Percentiles rank a stretch among this genome's conserved stretches.
These are phyloP conservation scores for Punica granatum DNA, from an alignment of 345 rosid species.

Conservation along the genomic window DNA sequence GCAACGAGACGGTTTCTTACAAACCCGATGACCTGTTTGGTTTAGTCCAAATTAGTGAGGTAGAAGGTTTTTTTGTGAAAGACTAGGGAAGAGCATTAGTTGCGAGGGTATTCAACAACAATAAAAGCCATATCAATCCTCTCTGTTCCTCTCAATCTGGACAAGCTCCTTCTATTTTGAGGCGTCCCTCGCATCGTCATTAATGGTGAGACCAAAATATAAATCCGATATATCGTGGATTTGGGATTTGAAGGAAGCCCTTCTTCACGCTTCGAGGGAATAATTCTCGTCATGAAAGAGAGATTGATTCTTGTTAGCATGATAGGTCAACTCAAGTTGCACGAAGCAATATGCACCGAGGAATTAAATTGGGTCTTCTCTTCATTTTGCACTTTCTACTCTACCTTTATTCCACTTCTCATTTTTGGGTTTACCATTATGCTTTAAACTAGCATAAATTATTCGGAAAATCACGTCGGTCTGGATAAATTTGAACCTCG, in stretches of 20 bases:
- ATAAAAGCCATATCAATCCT: background rate
- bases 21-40: background rate
- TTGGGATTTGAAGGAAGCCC: background rate
- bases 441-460: no score
- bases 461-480: no score
- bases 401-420: background rate
- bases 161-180: background rate
- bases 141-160: background rate
- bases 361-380: background rate
- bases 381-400: background rate
- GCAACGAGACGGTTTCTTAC: background rate
- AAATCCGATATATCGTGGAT: background rate
- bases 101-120: background rate
- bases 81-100: background rate
- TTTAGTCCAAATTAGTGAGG: background rate
- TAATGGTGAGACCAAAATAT: no score
- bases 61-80: background rate
- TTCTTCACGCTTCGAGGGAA: background rate
- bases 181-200: background rate
- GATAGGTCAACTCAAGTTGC: background rate
- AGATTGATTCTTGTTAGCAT: background rate
- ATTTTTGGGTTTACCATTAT: background rate
- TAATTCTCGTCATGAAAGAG: background rate
- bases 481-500: no score
- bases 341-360: background rate